Percentiles rank a stretch among this genome's conserved stretches.
Conservation (phyloP, 129 eudicot species). For the Tagetes patula region DNA sequence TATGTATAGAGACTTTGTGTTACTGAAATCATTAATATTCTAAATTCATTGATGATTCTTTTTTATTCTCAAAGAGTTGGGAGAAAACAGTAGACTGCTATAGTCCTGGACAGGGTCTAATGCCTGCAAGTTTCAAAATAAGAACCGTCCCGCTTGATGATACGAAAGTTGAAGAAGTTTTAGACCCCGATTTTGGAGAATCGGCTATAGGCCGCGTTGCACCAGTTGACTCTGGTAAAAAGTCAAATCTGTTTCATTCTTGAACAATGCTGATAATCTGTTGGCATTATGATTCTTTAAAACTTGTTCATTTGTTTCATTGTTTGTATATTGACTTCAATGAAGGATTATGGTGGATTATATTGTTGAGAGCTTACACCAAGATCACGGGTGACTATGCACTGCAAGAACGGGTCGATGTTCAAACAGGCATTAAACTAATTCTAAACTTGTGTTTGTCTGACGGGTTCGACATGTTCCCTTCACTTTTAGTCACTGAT, state of each 20-base stretch:
- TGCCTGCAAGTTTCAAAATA: constrained; percentile 99
- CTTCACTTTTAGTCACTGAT: constrained; percentile 87
- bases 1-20: background rate
- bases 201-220: constrained; percentile 99
- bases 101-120: constrained; percentile 98
- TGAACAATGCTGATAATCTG: background rate
- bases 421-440: constrained; percentile 85
- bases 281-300: constrained; percentile 14
- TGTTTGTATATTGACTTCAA: constrained; percentile 4
- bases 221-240: constrained; percentile 95
- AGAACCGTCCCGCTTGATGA: constrained; percentile 79
- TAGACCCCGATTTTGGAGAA: constrained; percentile 98
- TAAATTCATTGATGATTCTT: constrained; percentile 16
- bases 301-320: background rate
- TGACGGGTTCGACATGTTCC: constrained; percentile 99
- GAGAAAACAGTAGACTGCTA: constrained; percentile 98
- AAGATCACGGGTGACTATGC: constrained; percentile 90
- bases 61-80: constrained; percentile 60
- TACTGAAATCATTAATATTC: background rate
- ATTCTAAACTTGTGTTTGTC: constrained; percentile 80
- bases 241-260: constrained; percentile 3
- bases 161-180: constrained; percentile 78
- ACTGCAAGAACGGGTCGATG: constrained; percentile 88
- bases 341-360: constrained; percentile 98
- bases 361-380: constrained; percentile 82